Evolutionary conservation across 176 grass and related monocot genomes (phyloP).

Genomic region (Phyllostachys edulis): DNA sequence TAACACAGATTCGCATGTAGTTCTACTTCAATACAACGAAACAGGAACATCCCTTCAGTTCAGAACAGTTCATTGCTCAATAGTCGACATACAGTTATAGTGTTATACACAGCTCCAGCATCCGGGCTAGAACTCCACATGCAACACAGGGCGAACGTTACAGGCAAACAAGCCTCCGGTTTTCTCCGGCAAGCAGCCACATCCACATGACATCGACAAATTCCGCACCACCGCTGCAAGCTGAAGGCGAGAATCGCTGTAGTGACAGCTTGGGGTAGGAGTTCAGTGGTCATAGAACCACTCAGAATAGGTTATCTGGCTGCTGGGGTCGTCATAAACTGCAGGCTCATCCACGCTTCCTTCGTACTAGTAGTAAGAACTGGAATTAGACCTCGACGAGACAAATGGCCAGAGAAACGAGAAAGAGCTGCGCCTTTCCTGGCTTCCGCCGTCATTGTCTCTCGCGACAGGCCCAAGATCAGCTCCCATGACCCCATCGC

Average conservation of each 20-base stretch:
- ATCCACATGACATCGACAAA: neutral
- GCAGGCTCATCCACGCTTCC: conserved; percentile 35
- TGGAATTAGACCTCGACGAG: conserved; percentile 31
- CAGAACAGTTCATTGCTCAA: conserved; percentile 14
- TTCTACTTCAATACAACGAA: neutral
- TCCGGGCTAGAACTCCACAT: neutral
- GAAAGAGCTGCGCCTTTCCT: conserved; percentile 28
- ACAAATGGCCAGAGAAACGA: conserved; percentile 68
- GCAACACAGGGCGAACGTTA: neutral
- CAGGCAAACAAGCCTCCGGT: neutral
- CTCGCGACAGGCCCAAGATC: conserved; percentile 1
- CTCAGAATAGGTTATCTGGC: conserved; percentile 48
- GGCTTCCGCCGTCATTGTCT: conserved; percentile 22
- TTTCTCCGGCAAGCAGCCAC: neutral
- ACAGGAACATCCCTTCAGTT: neutral
- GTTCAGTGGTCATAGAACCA: conserved; percentile 49
- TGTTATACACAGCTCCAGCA: neutral
- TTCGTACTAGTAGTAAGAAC: conserved; percentile 31
- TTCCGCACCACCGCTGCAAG: neutral
- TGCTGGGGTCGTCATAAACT: conserved; percentile 43
- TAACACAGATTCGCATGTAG: neutral
- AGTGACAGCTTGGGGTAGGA: neutral
- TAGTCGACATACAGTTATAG: conserved; percentile 1
- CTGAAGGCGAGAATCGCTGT: neutral
- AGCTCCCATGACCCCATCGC: conserved; percentile 8